Conservation (phyloP, 2,329 filamentous ascomycete genomes). For the Aspergillus pseudoglaucus region DNA sequence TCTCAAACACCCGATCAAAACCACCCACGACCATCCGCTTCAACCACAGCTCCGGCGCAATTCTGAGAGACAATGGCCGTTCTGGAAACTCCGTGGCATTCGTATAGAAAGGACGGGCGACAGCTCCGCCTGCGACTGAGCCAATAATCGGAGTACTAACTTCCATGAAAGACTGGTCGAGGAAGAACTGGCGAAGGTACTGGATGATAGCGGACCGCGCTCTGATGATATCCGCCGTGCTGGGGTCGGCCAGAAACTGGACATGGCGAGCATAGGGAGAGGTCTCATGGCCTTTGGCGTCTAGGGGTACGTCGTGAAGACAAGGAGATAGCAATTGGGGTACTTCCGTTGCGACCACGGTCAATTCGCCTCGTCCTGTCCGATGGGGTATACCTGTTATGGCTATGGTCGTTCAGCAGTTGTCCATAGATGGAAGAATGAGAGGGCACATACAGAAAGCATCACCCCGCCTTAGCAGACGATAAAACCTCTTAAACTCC, state of each 20-base stretch:
- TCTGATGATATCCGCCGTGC: conserved; percentile 62
- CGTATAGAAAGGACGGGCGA: conserved; percentile 80
- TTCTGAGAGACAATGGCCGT: conserved; percentile 67
- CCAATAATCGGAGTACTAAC: conserved; percentile 87
- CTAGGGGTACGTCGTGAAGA: conserved; percentile 69
- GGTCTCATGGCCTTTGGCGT: conserved; percentile 63
- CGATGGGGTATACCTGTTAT: conserved; percentile 64
- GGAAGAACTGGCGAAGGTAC: conserved; percentile 66
- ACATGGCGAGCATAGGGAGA: conserved; percentile 73
- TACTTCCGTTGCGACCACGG: conserved; percentile 60
- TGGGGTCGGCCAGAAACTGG: conserved; percentile 71
- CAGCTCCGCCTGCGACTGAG: conserved; percentile 75
- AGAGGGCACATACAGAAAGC: conserved; percentile 61
- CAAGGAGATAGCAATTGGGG: conserved; percentile 70
- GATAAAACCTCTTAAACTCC: conserved; percentile 55
- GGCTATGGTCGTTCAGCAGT: conserved; percentile 40
- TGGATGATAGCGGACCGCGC: conserved; percentile 69
- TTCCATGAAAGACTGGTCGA: conserved; percentile 68
- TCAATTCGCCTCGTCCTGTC: conserved; percentile 68
- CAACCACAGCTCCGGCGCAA: conserved; percentile 91
- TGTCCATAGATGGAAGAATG: conserved; percentile 1
- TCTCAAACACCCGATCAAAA: conserved; percentile 84
- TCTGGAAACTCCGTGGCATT: conserved; percentile 67
- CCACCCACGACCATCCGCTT: conserved; percentile 88
- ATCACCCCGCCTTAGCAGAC: conserved; percentile 71